Conservation (phyloP, 495 filamentous ascomycete species). For the Penicillium herquei region DNA sequence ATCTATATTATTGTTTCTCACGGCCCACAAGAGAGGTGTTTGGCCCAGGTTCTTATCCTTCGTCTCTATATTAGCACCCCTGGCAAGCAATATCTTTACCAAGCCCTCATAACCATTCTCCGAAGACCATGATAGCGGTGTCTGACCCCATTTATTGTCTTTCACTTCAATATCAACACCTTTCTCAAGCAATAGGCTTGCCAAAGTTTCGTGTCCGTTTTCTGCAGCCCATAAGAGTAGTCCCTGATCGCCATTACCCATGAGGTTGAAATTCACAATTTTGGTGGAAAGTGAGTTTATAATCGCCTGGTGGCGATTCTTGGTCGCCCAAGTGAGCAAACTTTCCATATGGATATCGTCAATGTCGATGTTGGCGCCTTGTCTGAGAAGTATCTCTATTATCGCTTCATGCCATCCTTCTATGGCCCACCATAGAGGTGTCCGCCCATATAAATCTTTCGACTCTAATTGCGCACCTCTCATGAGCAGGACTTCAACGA, state of each 20-base stretch:
- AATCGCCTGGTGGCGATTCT: neutral
- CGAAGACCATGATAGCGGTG: neutral
- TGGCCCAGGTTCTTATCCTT: too few species aligned
- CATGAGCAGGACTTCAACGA: neutral
- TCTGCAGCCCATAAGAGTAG: neutral
- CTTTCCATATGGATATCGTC: neutral
- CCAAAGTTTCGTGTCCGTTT: neutral
- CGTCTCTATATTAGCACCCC: too few species aligned
- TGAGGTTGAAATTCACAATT: neutral
- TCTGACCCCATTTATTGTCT: neutral
- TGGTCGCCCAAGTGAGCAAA: neutral
- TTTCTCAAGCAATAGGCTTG: neutral
- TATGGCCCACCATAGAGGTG: neutral
- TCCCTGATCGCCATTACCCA: neutral
- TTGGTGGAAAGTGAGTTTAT: neutral
- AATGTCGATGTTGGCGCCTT: neutral
- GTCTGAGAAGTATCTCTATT: neutral
- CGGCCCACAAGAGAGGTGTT: neutral
- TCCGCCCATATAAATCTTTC: neutral
- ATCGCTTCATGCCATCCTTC: neutral
- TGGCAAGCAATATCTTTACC: neutral
- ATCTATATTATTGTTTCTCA: too few species aligned
- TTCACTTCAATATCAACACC: neutral
- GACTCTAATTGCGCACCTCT: neutral
- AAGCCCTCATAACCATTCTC: neutral